phyloP scores from a whole-genome alignment of 768 basidiomycete genomes.

The Hygrophorus pudorinus region DNA sequence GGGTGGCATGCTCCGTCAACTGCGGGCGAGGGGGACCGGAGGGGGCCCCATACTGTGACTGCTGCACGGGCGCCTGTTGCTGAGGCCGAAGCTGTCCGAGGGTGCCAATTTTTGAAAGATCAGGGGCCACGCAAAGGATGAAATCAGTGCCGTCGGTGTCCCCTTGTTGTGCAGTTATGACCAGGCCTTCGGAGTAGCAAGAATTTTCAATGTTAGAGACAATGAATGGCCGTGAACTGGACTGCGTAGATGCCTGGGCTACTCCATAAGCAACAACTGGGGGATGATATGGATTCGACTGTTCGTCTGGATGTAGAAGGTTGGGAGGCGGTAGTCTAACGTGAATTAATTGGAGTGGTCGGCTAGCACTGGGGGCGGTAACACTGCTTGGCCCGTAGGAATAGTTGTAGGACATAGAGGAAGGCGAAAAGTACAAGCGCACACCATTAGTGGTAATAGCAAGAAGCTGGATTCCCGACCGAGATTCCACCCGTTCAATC shows the following conservation, averaged over 20 bases:
- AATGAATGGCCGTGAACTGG: conserved; percentile 46
- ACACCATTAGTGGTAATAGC: conserved; percentile 77
- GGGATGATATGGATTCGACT: conserved; percentile 40
- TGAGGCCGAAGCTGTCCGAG: conserved; percentile 46
- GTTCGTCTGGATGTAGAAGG: conserved; percentile 69
- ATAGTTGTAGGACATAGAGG: conserved; percentile 37
- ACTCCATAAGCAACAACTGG: conserved; percentile 37
- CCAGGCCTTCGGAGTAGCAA: conserved; percentile 58
- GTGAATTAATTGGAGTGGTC: conserved; percentile 60
- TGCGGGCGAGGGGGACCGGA: conserved; percentile 40
- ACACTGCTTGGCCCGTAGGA: conserved; percentile 30
- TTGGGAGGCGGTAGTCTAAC: conserved; percentile 72
- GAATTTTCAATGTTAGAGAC: conserved; percentile 50
- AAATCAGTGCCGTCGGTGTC: conserved; percentile 69
- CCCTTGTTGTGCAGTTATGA: conserved; percentile 61
- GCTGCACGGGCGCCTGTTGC: conserved; percentile 29
- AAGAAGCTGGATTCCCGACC: conserved; percentile 62
- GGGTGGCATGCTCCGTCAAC: conserved; percentile 66
- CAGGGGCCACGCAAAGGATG: conserved; percentile 65
- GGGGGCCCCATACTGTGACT: conserved; percentile 22
- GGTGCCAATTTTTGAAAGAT: conserved; percentile 61
- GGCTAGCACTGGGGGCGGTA: conserved; percentile 19
- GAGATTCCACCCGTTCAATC: conserved; percentile 57
- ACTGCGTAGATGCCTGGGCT: conserved; percentile 33
- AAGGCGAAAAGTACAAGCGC: conserved; percentile 73